Percentiles rank a stretch among this genome's conserved stretches.
Conservation (phyloP, 108 stramenopile species). For the Pelagomonas calceolata region DNA sequence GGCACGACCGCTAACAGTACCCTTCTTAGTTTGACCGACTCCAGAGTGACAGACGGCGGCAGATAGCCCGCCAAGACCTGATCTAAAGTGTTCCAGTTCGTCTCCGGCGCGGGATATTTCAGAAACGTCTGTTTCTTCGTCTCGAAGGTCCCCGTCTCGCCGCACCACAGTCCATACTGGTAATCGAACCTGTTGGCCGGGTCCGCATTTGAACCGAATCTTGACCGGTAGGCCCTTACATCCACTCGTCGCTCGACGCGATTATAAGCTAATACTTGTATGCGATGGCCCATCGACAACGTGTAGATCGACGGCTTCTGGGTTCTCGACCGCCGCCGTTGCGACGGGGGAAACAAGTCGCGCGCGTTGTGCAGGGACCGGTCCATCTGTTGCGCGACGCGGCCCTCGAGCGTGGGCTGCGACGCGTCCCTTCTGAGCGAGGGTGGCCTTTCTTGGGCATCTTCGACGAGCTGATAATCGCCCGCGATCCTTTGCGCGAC, state of each 20-base stretch:
- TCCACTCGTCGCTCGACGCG: conserved; percentile 24
- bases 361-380: conserved; percentile 36
- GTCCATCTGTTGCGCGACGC: conserved; percentile 20
- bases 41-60: neutral
- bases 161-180: conserved; percentile 15
- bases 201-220: conserved; percentile 3
- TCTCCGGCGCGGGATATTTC: conserved; percentile 26
- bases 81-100: conserved; percentile 30
- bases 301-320: conserved; percentile 20
- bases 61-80: conserved; percentile 1
- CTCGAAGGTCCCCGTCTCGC: neutral
- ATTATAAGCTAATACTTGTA: conserved; percentile 62
- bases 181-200: conserved; percentile 8
- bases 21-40: neutral
- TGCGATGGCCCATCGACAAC: conserved; percentile 71
- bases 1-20: neutral
- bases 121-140: conserved; percentile 22
- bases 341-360: conserved; percentile 22
- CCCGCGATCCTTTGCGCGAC: conserved; percentile 61
- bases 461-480: conserved; percentile 70
- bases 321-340: conserved; percentile 9
- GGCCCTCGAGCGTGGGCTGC: too few relatives aligned
- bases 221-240: conserved; percentile 16
- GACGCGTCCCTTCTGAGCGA: neutral
- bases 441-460: neutral